Conservation (phyloP, 352 stramenopile species). For the Thalassiosira oceanica region DNA sequence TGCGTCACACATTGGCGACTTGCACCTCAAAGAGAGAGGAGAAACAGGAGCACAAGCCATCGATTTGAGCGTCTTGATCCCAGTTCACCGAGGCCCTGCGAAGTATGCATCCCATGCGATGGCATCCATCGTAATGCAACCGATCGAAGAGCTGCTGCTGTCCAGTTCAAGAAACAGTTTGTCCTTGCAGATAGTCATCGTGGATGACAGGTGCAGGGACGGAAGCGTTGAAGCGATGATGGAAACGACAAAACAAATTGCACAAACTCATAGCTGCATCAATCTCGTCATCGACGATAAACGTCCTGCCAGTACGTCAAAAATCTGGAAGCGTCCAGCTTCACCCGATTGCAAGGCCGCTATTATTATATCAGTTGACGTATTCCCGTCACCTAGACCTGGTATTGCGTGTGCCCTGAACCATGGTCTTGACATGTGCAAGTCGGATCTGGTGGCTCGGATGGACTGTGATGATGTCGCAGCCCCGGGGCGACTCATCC, state of each 20-base stretch:
- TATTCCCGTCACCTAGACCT: constrained; percentile 61
- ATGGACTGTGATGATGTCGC: constrained; percentile 87
- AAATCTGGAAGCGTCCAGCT: neutral
- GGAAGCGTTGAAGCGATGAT: constrained; percentile 70
- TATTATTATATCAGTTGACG: constrained; percentile 48
- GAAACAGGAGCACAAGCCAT: neutral
- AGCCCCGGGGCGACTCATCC: constrained; percentile 68
- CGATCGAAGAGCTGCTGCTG: neutral
- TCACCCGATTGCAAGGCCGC: neutral
- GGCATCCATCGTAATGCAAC: constrained; percentile 50
- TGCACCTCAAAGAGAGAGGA: constrained; percentile 55
- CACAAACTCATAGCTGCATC: constrained; percentile 9
- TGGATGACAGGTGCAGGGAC: constrained; percentile 83
- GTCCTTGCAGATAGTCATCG: constrained; percentile 78
- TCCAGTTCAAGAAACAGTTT: constrained; percentile 53
- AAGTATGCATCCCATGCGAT: constrained; percentile 64
- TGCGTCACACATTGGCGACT: constrained; percentile 83
- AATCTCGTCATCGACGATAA: constrained; percentile 5
- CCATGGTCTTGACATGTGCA: constrained; percentile 69
- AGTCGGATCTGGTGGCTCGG: constrained; percentile 75
- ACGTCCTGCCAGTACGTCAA: constrained; percentile 2
- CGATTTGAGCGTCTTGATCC: constrained; percentile 73
- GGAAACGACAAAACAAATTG: constrained; percentile 22
- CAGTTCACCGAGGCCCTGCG: constrained; percentile 75
- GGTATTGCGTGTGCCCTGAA: constrained; percentile 84